Evolutionary conservation across 495 filamentous ascomycete species (phyloP), one percentile per base, ranked within the genome.

Genomic region (Podospora tetraspora): DNA sequence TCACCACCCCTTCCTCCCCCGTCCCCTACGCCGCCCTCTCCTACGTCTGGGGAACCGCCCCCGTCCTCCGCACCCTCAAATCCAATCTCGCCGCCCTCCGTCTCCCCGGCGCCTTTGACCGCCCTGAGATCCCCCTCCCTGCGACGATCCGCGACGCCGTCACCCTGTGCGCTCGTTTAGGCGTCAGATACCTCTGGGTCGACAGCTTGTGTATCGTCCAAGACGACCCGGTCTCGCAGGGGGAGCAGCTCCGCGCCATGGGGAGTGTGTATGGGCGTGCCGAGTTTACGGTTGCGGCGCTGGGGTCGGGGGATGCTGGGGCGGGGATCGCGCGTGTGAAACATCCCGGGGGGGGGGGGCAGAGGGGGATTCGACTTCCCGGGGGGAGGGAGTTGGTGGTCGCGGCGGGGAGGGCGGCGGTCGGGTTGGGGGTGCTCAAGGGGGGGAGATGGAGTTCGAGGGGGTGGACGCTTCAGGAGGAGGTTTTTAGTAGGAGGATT

Each of bases 151-250:
- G 61, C 29, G 73, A 78, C 37, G 73, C 71, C 11, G 71, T 77
- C 16, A 23, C 24, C 0, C 66, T 79, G 11, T 67, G 69, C 12
- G 61, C 69, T 2, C 30, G 62, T 4, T 64, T 80, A 0, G 74
- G 75, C 16, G 30, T 74, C n/a, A 67, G 68, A 16, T 82, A 79
- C 57, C 69, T 82, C 10, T 82, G 79, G 79, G 74, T 79, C 13
- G 79, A 79, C 58, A 67, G 66, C 12, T 64, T 81, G 21, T 79
- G 78, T 61, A 80, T 79, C 29, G 62, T 80, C 7, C 76, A 80
- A 70, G 78, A 80, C 37, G 70, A 77, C 27, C 43, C 43, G 0
- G 43, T 9, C 0, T 52, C 43, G 43, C 43, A 52, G 19, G 43
- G 1, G 2, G 43, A 52, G 16, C 43, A 52, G 43, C 43, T 52